A percentile compares a stretch with the other conserved stretches of the same genome.
These are phyloP conservation scores for Candida insectorum DNA, from an alignment of 805 yeast species.

Conservation along the genomic window DNA sequence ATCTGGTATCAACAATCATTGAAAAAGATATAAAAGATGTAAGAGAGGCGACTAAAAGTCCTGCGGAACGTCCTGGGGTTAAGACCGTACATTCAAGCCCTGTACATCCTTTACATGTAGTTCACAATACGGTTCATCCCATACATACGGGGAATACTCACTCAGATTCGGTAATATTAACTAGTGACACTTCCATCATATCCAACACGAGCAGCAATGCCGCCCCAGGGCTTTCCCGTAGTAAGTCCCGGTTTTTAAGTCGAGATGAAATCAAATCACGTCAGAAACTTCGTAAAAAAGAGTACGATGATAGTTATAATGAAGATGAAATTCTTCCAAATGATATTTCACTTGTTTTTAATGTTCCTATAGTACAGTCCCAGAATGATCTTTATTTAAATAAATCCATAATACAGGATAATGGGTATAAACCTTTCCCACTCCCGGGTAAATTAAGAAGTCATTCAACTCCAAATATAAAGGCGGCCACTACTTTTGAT, in stretches of 20 bases:
- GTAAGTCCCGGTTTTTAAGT: slow-evolving; percentile 32
- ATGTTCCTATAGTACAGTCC: slow-evolving; percentile 40
- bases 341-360: slow-evolving; percentile 39
- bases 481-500: slow-evolving; percentile 1
- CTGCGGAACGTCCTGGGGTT: slow-evolving; percentile 16
- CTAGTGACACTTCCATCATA: slow-evolving; percentile 2
- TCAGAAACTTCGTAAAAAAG: slow-evolving; percentile 32
- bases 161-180: slow-evolving; percentile 3
- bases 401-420: slow-evolving; percentile 14
- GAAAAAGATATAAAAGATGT: neutral
- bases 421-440: slow-evolving; percentile 27
- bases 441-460: slow-evolving; percentile 25
- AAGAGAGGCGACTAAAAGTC: slow-evolving; percentile 9
- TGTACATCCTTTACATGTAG: slow-evolving; percentile 1
- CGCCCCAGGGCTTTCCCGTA: slow-evolving; percentile 19
- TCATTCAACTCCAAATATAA: slow-evolving; percentile 9
- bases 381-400: slow-evolving; percentile 29
- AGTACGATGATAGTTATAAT: slow-evolving; percentile 39
- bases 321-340: slow-evolving; percentile 37
- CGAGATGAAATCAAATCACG: slow-evolving; percentile 38
- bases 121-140: neutral
- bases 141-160: neutral
- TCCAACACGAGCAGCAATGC: slow-evolving; percentile 12
- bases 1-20: neutral
- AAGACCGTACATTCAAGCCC: slow-evolving; percentile 8